Percentiles rank a stretch among this genome's conserved stretches.
These are phyloP conservation scores for Amaranthus hypochondriacus DNA, from an alignment of 148 eudicot genomes.

Conservation along the genomic window DNA sequence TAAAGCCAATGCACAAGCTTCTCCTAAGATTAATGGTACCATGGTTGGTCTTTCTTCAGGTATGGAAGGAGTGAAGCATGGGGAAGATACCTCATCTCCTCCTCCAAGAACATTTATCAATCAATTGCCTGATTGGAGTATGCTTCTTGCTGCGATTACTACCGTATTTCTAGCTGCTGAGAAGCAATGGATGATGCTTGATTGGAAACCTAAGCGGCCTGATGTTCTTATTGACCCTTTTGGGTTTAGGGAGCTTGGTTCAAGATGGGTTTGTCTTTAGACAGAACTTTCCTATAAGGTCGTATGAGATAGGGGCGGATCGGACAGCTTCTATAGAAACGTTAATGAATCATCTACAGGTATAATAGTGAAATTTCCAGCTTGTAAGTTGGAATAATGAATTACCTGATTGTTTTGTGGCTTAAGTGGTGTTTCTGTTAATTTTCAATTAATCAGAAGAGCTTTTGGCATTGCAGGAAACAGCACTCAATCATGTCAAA, in stretches of 20 bases:
- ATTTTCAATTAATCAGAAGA: not conserved
- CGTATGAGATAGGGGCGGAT: constrained; percentile 97
- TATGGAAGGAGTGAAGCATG: constrained; percentile 45
- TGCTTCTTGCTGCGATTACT: constrained; percentile 99
- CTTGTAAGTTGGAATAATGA: not conserved
- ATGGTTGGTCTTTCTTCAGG: constrained; percentile 33
- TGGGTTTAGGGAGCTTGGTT: constrained; percentile 84
- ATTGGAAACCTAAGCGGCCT: constrained; percentile 90
- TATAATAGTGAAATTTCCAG: constrained; percentile 1
- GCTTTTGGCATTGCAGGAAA: constrained; percentile 47
- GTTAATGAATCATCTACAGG: constrained; percentile 99
- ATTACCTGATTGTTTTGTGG: not conserved
- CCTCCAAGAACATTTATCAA: constrained; percentile 82
- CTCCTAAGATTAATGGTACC: constrained; percentile 77
- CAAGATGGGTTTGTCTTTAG: constrained; percentile 83
- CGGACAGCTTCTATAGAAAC: constrained; percentile 95
- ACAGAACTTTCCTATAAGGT: constrained; percentile 88
- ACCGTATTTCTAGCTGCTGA: constrained; percentile 95
- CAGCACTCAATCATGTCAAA: constrained; percentile 88
- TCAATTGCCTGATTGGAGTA: constrained; percentile 98
- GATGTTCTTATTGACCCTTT: constrained; percentile 76
- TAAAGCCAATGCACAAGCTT: constrained; percentile 82
- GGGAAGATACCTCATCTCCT: constrained; percentile 44
- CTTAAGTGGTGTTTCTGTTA: not conserved
- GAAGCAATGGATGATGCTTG: constrained; percentile 99